Conservation (phyloP, 140 eudicot genomes). For the Oenanthe javanica region DNA sequence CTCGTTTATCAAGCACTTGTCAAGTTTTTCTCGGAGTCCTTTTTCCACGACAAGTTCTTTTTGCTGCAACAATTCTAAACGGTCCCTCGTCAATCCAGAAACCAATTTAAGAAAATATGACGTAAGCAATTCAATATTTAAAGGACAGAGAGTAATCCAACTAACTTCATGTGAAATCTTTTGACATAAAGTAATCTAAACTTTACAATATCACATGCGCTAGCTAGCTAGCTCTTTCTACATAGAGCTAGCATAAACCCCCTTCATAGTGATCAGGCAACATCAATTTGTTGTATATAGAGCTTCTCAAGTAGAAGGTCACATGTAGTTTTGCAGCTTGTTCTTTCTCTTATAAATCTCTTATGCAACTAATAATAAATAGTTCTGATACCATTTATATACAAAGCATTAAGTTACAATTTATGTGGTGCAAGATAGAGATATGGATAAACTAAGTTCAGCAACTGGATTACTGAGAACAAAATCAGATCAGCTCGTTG, state of each 20-base stretch:
- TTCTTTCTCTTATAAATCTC: not conserved
- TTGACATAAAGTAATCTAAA: conserved; percentile 8
- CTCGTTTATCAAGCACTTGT: not conserved
- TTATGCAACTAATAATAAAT: not conserved
- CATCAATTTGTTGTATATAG: not conserved
- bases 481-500: conserved; percentile 74
- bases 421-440: not conserved
- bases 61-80: not conserved
- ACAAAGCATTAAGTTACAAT: not conserved
- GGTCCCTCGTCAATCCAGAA: not conserved
- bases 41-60: not conserved
- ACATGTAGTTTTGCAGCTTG: not conserved
- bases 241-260: not conserved
- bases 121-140: not conserved
- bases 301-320: conserved; percentile 2
- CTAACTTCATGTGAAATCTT: conserved; percentile 10
- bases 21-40: not conserved
- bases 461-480: conserved; percentile 59
- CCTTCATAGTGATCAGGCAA: not conserved
- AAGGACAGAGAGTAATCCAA: conserved; percentile 5
- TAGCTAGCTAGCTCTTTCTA: not conserved
- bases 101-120: not conserved
- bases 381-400: not conserved
- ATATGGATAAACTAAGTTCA: conserved; percentile 53
- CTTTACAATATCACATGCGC: not conserved